Conservation (phyloP, 2,329 filamentous ascomycete genomes). For the Didymellaceae sp. region DNA sequence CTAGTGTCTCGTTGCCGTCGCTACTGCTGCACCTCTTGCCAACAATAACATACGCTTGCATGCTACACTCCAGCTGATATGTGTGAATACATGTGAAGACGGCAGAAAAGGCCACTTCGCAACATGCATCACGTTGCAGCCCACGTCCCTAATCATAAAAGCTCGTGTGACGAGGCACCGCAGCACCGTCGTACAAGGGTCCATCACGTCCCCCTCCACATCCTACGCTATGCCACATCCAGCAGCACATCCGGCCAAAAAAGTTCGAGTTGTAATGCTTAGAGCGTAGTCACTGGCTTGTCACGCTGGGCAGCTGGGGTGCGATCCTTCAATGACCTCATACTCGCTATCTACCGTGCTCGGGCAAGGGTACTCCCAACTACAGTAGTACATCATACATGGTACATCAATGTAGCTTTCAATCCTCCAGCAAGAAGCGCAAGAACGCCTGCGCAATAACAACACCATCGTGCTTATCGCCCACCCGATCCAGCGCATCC, state of each 20-base stretch:
- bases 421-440: slow-evolving; percentile 71
- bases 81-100: background rate
- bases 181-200: slow-evolving; percentile 6
- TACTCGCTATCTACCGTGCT: background rate
- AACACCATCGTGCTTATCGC: slow-evolving; percentile 78
- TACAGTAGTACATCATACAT: too few species aligned
- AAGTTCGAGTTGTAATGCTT: background rate
- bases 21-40: slow-evolving; percentile 6
- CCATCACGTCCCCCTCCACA: background rate
- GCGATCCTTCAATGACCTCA: slow-evolving; percentile 10
- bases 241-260: slow-evolving; percentile 5
- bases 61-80: background rate
- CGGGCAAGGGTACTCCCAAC: too few species aligned
- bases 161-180: background rate
- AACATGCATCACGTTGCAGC: background rate
- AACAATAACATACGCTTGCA: background rate
- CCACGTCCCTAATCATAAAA: slow-evolving; percentile 1
- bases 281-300: background rate
- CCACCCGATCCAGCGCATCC: slow-evolving; percentile 71
- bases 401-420: too few species aligned
- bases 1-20: slow-evolving; percentile 11
- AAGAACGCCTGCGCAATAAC: slow-evolving; percentile 75
- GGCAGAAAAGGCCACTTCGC: slow-evolving; percentile 7
- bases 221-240: background rate
- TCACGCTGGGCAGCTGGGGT: background rate